phyloP scores from a whole-genome alignment of 352 stramenopile species.

The Peronosclerospora sorghi region DNA sequence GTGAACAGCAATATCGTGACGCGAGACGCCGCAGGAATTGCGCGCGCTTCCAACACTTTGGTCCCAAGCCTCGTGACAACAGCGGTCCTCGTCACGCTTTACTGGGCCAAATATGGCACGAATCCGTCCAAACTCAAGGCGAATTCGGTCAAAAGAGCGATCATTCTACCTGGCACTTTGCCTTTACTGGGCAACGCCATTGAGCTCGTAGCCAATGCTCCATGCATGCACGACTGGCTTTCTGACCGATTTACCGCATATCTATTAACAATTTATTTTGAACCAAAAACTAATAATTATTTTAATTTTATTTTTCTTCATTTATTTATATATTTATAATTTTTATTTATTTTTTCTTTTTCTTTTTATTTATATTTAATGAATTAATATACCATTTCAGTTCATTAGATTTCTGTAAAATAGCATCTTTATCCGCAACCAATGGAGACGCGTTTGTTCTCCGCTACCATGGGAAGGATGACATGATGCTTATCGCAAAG shows the following conservation, averaged over 20 bases:
- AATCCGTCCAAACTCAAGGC: slow-evolving; percentile 6
- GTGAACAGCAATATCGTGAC: slow-evolving; percentile 18
- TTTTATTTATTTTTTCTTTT: too few relatives aligned
- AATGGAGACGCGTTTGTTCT: slow-evolving; percentile 23
- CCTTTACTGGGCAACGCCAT: slow-evolving; percentile 34
- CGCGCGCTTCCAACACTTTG: too few relatives aligned
- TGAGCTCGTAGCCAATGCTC: slow-evolving; percentile 22
- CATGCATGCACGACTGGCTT: slow-evolving; percentile 33
- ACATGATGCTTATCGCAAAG: slow-evolving; percentile 32
- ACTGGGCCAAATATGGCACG: slow-evolving; percentile 11
- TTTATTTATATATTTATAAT: too few relatives aligned
- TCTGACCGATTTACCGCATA: slow-evolving; percentile 26
- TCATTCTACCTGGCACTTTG: slow-evolving; percentile 20
- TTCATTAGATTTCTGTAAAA: too few relatives aligned
- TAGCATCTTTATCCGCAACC: too few relatives aligned
- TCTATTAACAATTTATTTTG: too few relatives aligned
- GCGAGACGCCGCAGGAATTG: too few relatives aligned
- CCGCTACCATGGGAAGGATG: slow-evolving; percentile 26
- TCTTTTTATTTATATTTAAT: too few relatives aligned
- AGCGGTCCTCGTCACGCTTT: slow-evolving; percentile 17
- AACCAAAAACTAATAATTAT: too few relatives aligned
- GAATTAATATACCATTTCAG: too few relatives aligned
- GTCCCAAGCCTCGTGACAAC: slow-evolving; percentile 15
- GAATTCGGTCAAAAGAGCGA: slow-evolving; percentile 15
- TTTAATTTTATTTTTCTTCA: too few relatives aligned